Evolutionary conservation across 768 basidiomycete genomes (phyloP).

Genomic region (Suillus cothurnatus): DNA sequence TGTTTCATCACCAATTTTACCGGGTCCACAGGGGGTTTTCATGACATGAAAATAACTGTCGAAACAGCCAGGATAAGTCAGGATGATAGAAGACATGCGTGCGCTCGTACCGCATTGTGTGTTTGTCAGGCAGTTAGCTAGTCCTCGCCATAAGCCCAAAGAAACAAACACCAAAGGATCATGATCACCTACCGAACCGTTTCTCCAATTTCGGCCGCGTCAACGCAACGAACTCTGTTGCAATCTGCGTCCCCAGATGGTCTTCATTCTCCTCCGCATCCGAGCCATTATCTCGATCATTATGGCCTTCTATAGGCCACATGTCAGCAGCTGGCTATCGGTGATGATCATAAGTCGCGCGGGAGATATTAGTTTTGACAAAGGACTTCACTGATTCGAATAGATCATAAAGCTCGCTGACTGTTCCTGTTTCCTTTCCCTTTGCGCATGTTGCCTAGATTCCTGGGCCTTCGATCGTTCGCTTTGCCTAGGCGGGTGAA

Average conservation of each 20-base stretch:
- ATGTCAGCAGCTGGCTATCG: conserved; percentile 67
- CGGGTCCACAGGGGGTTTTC: conserved; percentile 76
- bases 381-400: no score
- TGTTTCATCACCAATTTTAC: conserved; percentile 67
- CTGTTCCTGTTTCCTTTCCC: no score
- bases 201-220: conserved; percentile 64
- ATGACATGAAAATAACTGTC: conserved; percentile 78
- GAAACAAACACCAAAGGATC: not conserved
- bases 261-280: conserved; percentile 43
- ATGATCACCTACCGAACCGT: conserved; percentile 60
- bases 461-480: no score
- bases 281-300: conserved; percentile 27
- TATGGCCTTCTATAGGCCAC: conserved; percentile 54
- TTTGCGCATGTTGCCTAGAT: no score
- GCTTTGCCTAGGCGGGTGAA: conserved; percentile 65
- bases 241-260: conserved; percentile 71
- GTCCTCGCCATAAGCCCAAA: not conserved
- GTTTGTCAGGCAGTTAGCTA: conserved; percentile 78
- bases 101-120: conserved; percentile 66
- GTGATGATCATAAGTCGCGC: conserved; percentile 9
- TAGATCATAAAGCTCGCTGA: no score
- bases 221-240: conserved; percentile 69
- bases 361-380: not conserved
- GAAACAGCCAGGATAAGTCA: conserved; percentile 8
- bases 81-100: not conserved